Evolutionary conservation across 2,329 filamentous ascomycete species (phyloP), one percentile per base, ranked within the genome.

Genomic region (Talaromyces sp.): DNA sequence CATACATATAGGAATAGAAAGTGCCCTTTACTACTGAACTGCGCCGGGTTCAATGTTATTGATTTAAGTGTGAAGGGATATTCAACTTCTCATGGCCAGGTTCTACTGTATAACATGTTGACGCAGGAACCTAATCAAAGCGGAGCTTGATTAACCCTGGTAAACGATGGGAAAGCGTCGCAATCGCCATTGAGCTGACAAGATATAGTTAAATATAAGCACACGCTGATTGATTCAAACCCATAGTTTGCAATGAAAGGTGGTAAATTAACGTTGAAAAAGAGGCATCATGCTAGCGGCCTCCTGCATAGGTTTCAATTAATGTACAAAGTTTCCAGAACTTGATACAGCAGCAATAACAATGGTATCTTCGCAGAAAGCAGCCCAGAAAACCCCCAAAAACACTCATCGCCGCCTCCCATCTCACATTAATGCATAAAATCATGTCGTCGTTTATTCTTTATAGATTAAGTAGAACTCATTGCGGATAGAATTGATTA

Each of bases 271-370:
- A 36, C 34, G 11, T 8, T 36, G 34, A 36, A 36, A 36, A 36
- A 36, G 10, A 36, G 3, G 34, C 34, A 36, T 8, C 11, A 15
- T 36, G 34, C 34, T 15, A 36, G 34, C 11, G 34, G 34, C 11
- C 4, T 13, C 34, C 34, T 36, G 34, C 34, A 36, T 36, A 36
- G 34, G 11, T 25, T 34, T 19, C 17, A 56, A 10, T 43, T 59
- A 59, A 22, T 59, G 38, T 45, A 59, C 56, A 59, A 17, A 27
- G 38, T 45, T 59, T 40, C 25, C 22, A 59, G 15, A 59, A 59
- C 25, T 43, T 40, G 38, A 43, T 6, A 45, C 15, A 43, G 15
- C 36, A 10, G 53, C n/a, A 36, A 58, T n/a, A 29, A 45, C 34
- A 29, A 29, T 43, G 56, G 56, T 43, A 59, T 45, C 45, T 43